Conservation (phyloP, 2,329 filamentous ascomycete species). For the Daldinia sp. region DNA sequence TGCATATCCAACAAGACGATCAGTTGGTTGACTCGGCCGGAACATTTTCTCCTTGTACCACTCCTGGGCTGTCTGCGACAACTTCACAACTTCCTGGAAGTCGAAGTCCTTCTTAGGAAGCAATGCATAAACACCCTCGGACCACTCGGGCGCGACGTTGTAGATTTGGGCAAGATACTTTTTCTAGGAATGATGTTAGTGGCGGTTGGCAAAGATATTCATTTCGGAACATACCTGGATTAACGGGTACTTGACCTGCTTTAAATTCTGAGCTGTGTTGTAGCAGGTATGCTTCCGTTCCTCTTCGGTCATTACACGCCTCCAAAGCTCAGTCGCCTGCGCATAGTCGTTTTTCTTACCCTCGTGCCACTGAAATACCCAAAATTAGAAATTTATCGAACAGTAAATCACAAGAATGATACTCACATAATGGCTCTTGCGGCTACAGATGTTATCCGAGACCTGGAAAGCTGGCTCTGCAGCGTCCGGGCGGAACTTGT, state of each 20-base stretch:
- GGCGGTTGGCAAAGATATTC: neutral
- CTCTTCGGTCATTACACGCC: constrained; percentile 56
- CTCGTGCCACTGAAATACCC: constrained; percentile 53
- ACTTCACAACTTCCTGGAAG: constrained; percentile 26
- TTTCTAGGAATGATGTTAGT: constrained; percentile 34
- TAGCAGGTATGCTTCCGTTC: constrained; percentile 55
- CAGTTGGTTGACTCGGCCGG: constrained; percentile 14
- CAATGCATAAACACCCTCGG: constrained; percentile 23
- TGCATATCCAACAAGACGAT: constrained; percentile 20
- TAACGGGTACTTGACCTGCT: constrained; percentile 52
- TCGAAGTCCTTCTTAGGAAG: constrained; percentile 28
- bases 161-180: constrained; percentile 62
- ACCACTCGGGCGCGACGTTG: constrained; percentile 23
- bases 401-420: neutral
- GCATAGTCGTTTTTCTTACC: constrained; percentile 61
- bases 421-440: constrained; percentile 58
- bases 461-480: constrained; percentile 60
- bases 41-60: constrained; percentile 36
- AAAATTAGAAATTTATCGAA: neutral
- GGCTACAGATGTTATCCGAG: constrained; percentile 57
- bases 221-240: constrained; percentile 49
- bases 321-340: constrained; percentile 59
- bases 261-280: constrained; percentile 58
- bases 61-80: constrained; percentile 22
- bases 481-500: constrained; percentile 60